Percentiles rank a stretch among this genome's conserved stretches.
phyloP scores from a whole-genome alignment of 2,329 filamentous ascomycete genomes.

The Blastomyces silverae region DNA sequence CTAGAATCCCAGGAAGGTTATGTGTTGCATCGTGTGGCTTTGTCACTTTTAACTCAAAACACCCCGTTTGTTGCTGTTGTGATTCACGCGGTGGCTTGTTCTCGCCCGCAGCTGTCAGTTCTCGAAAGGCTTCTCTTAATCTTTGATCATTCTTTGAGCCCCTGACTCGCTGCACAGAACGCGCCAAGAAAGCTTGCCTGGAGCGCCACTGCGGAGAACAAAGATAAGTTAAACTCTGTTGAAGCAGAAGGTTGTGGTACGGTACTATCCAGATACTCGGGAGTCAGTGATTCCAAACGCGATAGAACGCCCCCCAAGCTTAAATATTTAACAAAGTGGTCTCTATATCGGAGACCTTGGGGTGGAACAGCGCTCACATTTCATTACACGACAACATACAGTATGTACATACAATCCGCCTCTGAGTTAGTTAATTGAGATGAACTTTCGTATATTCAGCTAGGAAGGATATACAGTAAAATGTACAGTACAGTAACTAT shows the following conservation, averaged over 20 bases:
- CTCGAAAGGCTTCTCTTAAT: too few relatives aligned
- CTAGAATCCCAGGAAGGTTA: neutral
- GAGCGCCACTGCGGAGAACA: neutral
- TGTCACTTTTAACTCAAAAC: neutral
- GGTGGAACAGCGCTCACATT: too few relatives aligned
- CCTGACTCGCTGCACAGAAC: neutral
- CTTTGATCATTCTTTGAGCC: neutral
- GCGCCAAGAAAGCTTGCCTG: slow-evolving; percentile 1
- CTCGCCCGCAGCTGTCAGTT: neutral
- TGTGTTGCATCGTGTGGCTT: neutral
- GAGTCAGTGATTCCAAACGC: too few relatives aligned
- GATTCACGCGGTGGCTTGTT: neutral
- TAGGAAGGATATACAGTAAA: neutral
- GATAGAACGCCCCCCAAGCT: too few relatives aligned
- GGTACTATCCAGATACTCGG: too few relatives aligned
- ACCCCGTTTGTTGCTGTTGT: neutral
- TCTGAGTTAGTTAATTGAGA: neutral
- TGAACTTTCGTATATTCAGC: neutral
- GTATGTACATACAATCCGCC: too few relatives aligned
- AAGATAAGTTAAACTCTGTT: neutral
- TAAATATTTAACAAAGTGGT: too few relatives aligned
- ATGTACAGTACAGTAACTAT: neutral
- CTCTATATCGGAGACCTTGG: too few relatives aligned
- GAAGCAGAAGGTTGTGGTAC: too few relatives aligned
- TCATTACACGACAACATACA: too few relatives aligned